Evolutionary conservation across 2,329 filamentous ascomycete species (phyloP), one percentile per base, ranked within the genome.

Genomic region (Phialemoniopsis sp.): DNA sequence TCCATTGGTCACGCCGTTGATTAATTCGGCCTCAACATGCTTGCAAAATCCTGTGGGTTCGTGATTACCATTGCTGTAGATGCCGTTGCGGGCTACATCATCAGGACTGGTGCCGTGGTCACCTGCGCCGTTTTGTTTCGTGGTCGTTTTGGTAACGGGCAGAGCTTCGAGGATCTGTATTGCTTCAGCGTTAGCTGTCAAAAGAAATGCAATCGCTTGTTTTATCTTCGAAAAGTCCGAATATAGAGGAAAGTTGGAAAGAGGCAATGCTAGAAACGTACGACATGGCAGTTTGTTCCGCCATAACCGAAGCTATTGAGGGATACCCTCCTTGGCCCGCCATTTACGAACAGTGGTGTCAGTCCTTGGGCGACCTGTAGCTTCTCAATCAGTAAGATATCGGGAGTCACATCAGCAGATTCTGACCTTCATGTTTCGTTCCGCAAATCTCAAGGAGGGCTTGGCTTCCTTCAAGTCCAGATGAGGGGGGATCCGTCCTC

Each of bases 31-130:
- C 10, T 26, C 21, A 26, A 10, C 21, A 6, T 26, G n/a, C n/a
- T 36, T 36, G 12, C 10, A 15, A 8, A 32, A 16, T 4, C 30
- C 13, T n/a, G 14, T 14, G 30, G 18, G 13, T 13, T 36, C 34
- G 17, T 36, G 26, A 6, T 18, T 26, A 8, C 30, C 30, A 15
- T 32, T 32, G n/a, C n/a, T 32, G 28, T 29, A 9, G 13, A 5
- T n/a, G 4, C 34, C 34, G 19, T 36, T 36, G 14, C 15, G 13
- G 19, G 17, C 13, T n/a, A 14, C 9, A 4, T 42, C 37, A 9
- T 50, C 46, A 8, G 50, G 45, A 34, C 53, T 54, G 30, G 57
- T 56, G 6, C 3, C 4, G 7, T 18, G n/a, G 8, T 5, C n/a
- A 9, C n/a, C 4, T 5, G 15, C 21, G 17, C 32, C 32, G 17